Evolutionary conservation across 2,329 filamentous ascomycete genomes (phyloP).

Genomic region (Penicillium sp.): DNA sequence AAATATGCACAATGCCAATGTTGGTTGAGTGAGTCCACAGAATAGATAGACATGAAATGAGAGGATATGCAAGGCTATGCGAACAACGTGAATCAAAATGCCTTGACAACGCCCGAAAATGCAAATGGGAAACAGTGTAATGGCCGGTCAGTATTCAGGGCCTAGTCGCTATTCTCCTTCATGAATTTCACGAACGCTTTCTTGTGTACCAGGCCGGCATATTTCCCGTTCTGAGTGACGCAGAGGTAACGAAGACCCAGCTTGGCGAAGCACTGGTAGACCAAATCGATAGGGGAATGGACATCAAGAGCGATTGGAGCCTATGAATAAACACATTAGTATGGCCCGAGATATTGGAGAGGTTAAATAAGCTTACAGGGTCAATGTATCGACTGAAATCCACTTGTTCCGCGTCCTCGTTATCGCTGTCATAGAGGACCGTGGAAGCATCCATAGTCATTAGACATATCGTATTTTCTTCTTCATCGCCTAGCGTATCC

Average conservation of each 20-base stretch:
- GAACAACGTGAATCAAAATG: slow-evolving; percentile 2
- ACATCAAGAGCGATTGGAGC: slow-evolving; percentile 83
- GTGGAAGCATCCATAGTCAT: slow-evolving; percentile 62
- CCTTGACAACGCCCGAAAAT: slow-evolving; percentile 1
- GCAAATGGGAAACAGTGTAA: slow-evolving; percentile 4
- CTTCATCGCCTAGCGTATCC: slow-evolving; percentile 65
- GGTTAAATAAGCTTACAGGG: slow-evolving; percentile 49
- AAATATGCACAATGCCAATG: neutral
- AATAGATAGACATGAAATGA: neutral
- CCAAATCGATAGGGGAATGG: slow-evolving; percentile 81
- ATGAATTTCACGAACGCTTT: slow-evolving; percentile 94
- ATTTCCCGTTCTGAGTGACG: slow-evolving; percentile 72
- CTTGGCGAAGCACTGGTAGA: slow-evolving; percentile 94
- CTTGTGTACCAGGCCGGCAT: slow-evolving; percentile 89
- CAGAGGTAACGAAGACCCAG: slow-evolving; percentile 87
- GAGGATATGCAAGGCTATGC: slow-evolving; percentile 16
- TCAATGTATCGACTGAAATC: slow-evolving; percentile 91
- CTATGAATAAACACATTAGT: slow-evolving; percentile 28
- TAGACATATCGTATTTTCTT: slow-evolving; percentile 62
- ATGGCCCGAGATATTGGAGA: neutral
- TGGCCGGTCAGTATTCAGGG: neutral
- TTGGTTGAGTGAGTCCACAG: neutral
- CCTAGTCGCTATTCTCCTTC: slow-evolving; percentile 62
- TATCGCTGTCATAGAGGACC: slow-evolving; percentile 53
- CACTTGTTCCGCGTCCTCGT: slow-evolving; percentile 54